A percentile compares a stretch with the other conserved stretches of the same genome.
phyloP scores from a whole-genome alignment of 2,329 filamentous ascomycete species.

The Boeremia exigua region DNA sequence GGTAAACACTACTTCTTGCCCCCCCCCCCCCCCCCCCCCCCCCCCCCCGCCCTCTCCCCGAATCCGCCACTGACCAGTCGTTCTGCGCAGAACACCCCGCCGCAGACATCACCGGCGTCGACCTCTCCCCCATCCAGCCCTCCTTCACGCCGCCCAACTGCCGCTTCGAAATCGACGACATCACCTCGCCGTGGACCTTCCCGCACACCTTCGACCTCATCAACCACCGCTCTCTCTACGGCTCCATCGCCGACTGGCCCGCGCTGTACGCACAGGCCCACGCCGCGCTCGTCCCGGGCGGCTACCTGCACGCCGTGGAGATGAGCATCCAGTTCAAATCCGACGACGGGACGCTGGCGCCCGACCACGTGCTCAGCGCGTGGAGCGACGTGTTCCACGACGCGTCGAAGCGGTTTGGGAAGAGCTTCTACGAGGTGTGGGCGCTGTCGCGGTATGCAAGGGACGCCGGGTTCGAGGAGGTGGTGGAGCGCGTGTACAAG shows the following conservation, averaged over 20 bases:
- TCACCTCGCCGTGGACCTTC: conserved; percentile 48
- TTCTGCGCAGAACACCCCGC: conserved; percentile 26
- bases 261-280: conserved; percentile 43
- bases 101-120: conserved; percentile 53
- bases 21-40: background rate
- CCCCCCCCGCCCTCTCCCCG: background rate
- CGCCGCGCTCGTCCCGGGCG: conserved; percentile 42
- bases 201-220: conserved; percentile 48
- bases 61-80: background rate
- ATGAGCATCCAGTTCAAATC: conserved; percentile 48
- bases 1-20: no score
- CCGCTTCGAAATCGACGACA: conserved; percentile 55
- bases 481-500: conserved; percentile 37
- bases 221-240: conserved; percentile 52
- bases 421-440: conserved; percentile 37
- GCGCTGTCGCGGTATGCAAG: conserved; percentile 34
- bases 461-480: conserved; percentile 34
- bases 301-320: conserved; percentile 51
- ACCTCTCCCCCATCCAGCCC: conserved; percentile 57
- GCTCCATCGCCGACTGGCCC: conserved; percentile 52
- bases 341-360: conserved; percentile 46
- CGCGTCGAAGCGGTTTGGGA: conserved; percentile 28
- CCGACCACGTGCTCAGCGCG: conserved; percentile 36
- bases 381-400: conserved; percentile 38
- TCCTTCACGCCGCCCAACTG: conserved; percentile 52